These are phyloP conservation scores for Starmerella asiatica DNA, from an alignment of 805 yeast species.

Conservation along the genomic window DNA sequence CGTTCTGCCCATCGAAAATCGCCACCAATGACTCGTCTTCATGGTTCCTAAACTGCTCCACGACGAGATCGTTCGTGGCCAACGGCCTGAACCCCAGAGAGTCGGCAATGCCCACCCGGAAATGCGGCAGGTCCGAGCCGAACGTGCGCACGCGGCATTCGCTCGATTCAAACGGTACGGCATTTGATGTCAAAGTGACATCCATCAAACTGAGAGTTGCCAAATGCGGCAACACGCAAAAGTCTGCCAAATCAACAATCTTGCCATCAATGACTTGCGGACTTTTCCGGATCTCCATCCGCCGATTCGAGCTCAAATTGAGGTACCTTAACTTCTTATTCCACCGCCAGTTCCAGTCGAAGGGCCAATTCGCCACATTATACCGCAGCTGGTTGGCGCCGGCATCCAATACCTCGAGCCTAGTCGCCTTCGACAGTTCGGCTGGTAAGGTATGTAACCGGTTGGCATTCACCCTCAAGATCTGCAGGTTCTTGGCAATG, in stretches of 20 bases:
- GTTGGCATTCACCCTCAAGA: conserved; percentile 66
- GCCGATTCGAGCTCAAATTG: conserved; percentile 83
- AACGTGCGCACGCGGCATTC: conserved; percentile 82
- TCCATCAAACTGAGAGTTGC: conserved; percentile 81
- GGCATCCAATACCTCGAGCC: conserved; percentile 65
- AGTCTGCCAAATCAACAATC: conserved; percentile 36
- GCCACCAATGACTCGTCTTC: conserved; percentile 71
- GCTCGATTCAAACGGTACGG: conserved; percentile 76
- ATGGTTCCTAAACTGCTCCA: conserved; percentile 75
- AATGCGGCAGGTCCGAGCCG: conserved; percentile 58
- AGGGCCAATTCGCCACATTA: conserved; percentile 85
- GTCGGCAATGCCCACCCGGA: conserved; percentile 88
- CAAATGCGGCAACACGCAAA: conserved; percentile 60
- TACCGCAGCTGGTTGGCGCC: conserved; percentile 84
- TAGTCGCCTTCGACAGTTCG: conserved; percentile 56
- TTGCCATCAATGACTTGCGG: conserved; percentile 26
- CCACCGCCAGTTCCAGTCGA: conserved; percentile 96
- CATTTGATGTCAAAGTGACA: conserved; percentile 77
- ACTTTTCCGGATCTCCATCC: conserved; percentile 63
- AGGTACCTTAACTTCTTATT: conserved; percentile 62
- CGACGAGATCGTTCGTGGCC: conserved; percentile 69
- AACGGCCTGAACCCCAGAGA: conserved; percentile 56
- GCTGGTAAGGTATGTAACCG: conserved; percentile 78
- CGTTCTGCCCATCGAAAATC: conserved; percentile 62
- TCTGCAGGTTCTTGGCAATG: conserved; percentile 40